Evolutionary conservation across 495 filamentous ascomycete species (phyloP).

Genomic region (Xylaria grammica): DNA sequence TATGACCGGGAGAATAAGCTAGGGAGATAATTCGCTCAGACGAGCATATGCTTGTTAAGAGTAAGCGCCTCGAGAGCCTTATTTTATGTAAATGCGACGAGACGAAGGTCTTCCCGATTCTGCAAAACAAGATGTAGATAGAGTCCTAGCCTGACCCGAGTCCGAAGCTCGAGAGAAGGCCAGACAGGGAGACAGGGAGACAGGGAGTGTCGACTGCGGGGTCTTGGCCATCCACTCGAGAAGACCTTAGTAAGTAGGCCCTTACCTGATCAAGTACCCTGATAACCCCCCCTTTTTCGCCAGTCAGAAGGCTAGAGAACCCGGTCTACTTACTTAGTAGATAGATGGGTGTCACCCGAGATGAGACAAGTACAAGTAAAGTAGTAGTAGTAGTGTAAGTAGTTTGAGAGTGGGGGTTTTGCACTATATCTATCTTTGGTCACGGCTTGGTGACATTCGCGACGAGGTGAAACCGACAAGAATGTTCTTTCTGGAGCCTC

Average conservation of each 20-base stretch:
- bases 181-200: no score
- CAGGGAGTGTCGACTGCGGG: constrained; percentile 13
- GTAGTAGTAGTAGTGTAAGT: no score
- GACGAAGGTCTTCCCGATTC: no score
- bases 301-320: constrained; percentile 18
- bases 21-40: no score
- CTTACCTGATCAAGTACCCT: no score
- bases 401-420: neutral
- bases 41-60: no score
- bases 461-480: constrained; percentile 5
- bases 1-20: neutral
- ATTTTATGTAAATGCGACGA: no score
- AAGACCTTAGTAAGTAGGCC: constrained; percentile 1
- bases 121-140: no score
- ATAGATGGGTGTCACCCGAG: constrained; percentile 10
- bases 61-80: no score
- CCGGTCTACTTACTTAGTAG: neutral
- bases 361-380: neutral
- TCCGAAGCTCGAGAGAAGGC: neutral
- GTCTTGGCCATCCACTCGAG: constrained; percentile 2
- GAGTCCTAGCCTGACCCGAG: no score
- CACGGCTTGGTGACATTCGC: neutral
- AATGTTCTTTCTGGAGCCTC: neutral
- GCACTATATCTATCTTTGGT: no score
- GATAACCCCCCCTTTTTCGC: constrained; percentile 11